These are phyloP conservation scores for Boletus bicolor DNA, from an alignment of 768 basidiomycete species.

Conservation along the genomic window DNA sequence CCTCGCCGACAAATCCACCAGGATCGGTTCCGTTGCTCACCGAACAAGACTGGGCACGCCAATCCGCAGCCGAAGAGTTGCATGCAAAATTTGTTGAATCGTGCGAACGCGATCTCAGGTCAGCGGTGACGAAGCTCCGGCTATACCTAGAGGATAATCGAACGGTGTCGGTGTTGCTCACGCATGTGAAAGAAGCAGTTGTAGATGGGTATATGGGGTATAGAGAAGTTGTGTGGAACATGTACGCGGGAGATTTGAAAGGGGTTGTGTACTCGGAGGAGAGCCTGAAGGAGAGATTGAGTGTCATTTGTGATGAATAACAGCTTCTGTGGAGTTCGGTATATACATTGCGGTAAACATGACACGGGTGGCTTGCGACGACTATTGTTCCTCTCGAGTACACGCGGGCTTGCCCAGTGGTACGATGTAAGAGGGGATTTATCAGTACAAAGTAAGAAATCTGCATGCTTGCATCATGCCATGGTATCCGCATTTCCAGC, in stretches of 20 bases:
- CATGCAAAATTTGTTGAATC: conserved; percentile 54
- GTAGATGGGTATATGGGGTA: conserved; percentile 74
- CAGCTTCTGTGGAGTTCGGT: neutral
- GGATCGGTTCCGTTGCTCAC: conserved; percentile 26
- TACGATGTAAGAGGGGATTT: neutral
- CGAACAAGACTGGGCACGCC: conserved; percentile 49
- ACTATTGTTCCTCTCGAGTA: neutral
- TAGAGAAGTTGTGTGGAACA: conserved; percentile 56
- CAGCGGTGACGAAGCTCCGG: conserved; percentile 55
- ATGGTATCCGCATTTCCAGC: neutral
- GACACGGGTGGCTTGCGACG: neutral
- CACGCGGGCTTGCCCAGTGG: neutral
- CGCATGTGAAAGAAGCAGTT: conserved; percentile 72
- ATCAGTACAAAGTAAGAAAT: neutral
- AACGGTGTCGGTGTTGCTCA: conserved; percentile 74
- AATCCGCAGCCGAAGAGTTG: conserved; percentile 44
- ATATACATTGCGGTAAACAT: neutral
- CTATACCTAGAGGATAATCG: conserved; percentile 80
- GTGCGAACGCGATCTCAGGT: conserved; percentile 53
- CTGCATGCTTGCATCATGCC: neutral
- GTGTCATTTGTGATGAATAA: conserved; percentile 33
- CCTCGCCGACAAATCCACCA: conserved; percentile 17
- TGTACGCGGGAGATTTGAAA: conserved; percentile 38
- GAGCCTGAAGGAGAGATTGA: conserved; percentile 39
- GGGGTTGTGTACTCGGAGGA: conserved; percentile 34